Evolutionary conservation across 2,329 filamentous ascomycete genomes (phyloP).

Genomic region (Fusarium sp.): DNA sequence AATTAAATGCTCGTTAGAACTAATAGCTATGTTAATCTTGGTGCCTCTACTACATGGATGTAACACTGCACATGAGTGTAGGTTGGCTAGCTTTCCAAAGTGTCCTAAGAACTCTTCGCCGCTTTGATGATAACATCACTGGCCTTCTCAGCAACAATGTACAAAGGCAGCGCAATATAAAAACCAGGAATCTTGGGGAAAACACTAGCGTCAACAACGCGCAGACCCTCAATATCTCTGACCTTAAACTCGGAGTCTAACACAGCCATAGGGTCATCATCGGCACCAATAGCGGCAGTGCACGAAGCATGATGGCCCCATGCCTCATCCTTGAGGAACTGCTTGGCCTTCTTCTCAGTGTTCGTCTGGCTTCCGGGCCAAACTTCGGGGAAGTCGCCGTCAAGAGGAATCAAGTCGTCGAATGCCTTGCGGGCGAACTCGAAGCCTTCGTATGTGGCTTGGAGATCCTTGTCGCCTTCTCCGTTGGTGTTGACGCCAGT

Average conservation of each 20-base stretch:
- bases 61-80: neutral
- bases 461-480: conserved; percentile 58
- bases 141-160: conserved; percentile 67
- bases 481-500: conserved; percentile 58
- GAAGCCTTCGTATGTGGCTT: conserved; percentile 66
- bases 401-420: conserved; percentile 16
- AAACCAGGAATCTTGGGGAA: conserved; percentile 50
- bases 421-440: conserved; percentile 58
- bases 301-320: conserved; percentile 49
- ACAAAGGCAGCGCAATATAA: conserved; percentile 29
- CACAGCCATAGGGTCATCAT: conserved; percentile 51
- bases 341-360: conserved; percentile 43
- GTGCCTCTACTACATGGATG: neutral
- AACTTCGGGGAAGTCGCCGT: conserved; percentile 28
- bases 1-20: neutral
- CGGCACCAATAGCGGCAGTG: conserved; percentile 45
- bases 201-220: conserved; percentile 70
- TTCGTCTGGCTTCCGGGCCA: conserved; percentile 52
- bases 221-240: conserved; percentile 61
- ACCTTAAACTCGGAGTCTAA: conserved; percentile 65
- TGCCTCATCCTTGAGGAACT: conserved; percentile 43
- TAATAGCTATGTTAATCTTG: neutral
- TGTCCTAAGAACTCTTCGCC: neutral
- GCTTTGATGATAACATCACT: conserved; percentile 46
- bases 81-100: neutral